Evolutionary conservation across 23 red algal genomes (phyloP), one percentile per base, ranked within the genome.

Genomic region (Porphyridium purpureum): DNA sequence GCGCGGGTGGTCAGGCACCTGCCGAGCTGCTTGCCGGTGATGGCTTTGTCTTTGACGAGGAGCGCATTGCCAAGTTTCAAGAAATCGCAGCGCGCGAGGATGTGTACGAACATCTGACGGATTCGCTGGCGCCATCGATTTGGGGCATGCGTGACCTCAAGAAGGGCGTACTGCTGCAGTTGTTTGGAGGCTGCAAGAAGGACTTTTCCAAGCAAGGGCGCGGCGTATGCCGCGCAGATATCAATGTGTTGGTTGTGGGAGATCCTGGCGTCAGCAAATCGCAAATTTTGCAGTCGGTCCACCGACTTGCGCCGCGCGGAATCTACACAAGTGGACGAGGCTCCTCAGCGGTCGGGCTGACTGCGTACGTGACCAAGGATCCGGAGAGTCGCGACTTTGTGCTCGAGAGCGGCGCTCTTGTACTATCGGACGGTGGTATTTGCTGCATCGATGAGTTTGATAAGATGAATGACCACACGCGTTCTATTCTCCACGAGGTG

Each of bases 361-460:
- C 90, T 19, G 90, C 90, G 0, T 98, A 98, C 51, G 90, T 98
- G 2, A 86, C 90, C 0, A 24, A 69, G 11, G 90, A 98, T 48
- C 74, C 81, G 4, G 90, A 98, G 20, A 75, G 59, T 24, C 64
- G 75, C 46, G 90, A 98, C 7, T 66, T 74, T 21, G 90, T 98
- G 31, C 73, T 98, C 7, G 90, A 98, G 59, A 77, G 68, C 4
- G 90, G 90, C 14, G 90, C 90, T 7, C 60, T 98, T 5, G 90
- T 98, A 17, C 61, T 98, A 7, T 98, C 90, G 6, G 90, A 98
- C 42, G 60, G 74, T 1, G 90, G 90, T 32, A 67, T 98, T 2
- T 98, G 90, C 56, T 86, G 79, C 50, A 86, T 98, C 35, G 90
- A 98, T 52, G 90, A 98, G 65, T 98, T 98, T 50, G 90, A 98